Base-by-base conservation (phyloP, 208 protist species). In the Trichomonas gallinae region DNA sequence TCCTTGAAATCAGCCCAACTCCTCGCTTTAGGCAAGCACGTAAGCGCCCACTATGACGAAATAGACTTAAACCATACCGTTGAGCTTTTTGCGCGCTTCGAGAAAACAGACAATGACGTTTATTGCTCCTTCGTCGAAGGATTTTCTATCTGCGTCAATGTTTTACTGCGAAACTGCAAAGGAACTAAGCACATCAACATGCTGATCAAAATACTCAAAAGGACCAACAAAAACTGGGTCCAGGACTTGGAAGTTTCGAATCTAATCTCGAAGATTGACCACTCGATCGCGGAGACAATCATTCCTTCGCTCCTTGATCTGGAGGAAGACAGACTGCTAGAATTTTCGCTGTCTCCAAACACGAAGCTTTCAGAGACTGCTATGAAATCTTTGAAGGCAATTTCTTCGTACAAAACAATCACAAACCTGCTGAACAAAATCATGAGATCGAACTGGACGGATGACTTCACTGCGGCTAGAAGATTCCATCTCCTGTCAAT, bases 301-400 rank as follows among this genome's bases (percentile, higher is more conserved):
- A 93, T 93, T 93, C 87, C 87, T 34, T 11, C 42, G 34, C 46
- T 58, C 38, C 44, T 93, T 13, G 13, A 58, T 36, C 17, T 93
- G 8, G 87, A 42, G 34, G 26, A 34, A 26, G 13, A 93, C 3
- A 23, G 44, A 38, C 31, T 93, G 4, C 17, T 93, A 38, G 40
- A 48, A 38, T 93, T 93, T 93, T 93, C 87, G 48, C 9, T 93
- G 0, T 93, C 87, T 15, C 87, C 87, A 51, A 93, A 93, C 87
- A 93, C 17, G 42, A 48, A 44, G 38, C 38, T 93, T 17, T 93
- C 44, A 48, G 26, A 34, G 38, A 44, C 44, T 42, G 0, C 87
- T 11, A 51, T 93, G 8, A 38, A 34, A 17, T 42, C 87, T 34
- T n/a, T 93, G 13, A 48, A 51, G 38, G 3, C 42, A 0, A 93